Base-by-base conservation (phyloP, 2,329 filamentous ascomycete genomes). In the Graphium sp. region DNA sequence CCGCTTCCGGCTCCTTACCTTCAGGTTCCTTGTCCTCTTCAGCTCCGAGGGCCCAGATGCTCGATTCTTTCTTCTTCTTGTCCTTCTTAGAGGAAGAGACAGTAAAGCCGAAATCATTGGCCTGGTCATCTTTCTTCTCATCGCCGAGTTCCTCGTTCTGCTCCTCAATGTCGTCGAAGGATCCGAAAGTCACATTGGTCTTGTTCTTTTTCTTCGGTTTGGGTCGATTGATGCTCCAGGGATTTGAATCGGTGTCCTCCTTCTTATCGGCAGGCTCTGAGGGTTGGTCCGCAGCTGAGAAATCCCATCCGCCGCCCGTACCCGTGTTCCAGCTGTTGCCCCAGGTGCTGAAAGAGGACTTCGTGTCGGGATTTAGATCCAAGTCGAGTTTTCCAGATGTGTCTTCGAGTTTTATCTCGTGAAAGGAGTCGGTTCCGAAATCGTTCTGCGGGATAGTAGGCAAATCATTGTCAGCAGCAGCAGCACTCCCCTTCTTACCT, bases 371-470 rank as follows among this genome's bases (percentile, higher is more conserved):
- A 28, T 61, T 62, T 39, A 72, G 61, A 34, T 56, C 62, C 10
- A 71, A 43, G 35, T 73, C 66, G 5, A 71, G 43, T 31, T 67
- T 65, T 2, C 69, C 66, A n/a, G 54, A 58, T 16, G 51, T 43
- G 32, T 75, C 71, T 37, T 73, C 64, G n/a, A 82, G 49, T 40
- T 70, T 77, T 37, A 83, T 70, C 17, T 81, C 74, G 24, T 78
- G 62, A 38, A 81, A 80, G 5, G 46, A 38, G 28, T 50, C 48
- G n/a, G 60, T 51, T 32, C 66, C 62, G 24, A 60, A 51, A 26
- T 58, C 59, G 14, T 44, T 40, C 3, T 45, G 34, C 9, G 43
- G 23, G 21, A 38, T 31, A 13, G 35, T 34, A 22, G 42, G 40
- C 22, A 42, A 30, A 11, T 49, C 39, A 9, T 55, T 42, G 15